These are phyloP conservation scores for Vachellia pachyceras DNA, from an alignment of 306 rosid species.

Conservation along the genomic window DNA sequence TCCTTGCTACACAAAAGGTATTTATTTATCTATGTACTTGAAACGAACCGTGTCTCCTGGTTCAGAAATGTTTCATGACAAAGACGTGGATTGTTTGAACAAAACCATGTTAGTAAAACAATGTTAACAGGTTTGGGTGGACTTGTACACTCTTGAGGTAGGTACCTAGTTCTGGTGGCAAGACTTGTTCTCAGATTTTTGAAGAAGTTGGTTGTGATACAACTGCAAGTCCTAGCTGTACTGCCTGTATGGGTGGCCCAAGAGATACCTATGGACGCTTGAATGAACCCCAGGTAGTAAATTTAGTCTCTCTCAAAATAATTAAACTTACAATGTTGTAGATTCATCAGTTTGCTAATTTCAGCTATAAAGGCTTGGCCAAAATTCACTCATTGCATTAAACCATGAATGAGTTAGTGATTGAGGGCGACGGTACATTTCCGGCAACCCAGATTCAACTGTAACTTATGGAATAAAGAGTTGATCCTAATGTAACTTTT, in stretches of 20 bases:
- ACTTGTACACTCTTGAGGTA: slow-evolving; percentile 69
- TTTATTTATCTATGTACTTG: neutral
- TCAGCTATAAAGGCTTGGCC: neutral
- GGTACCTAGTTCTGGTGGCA: slow-evolving; percentile 87
- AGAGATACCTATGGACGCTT: slow-evolving; percentile 82
- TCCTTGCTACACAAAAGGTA: slow-evolving; percentile 91
- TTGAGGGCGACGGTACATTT: neutral
- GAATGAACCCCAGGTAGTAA: slow-evolving; percentile 66
- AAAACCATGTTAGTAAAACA: neutral
- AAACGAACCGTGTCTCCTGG: neutral
- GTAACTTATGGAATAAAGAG: neutral
- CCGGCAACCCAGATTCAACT: neutral
- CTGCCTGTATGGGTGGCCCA: slow-evolving; percentile 94
- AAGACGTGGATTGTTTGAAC: neutral
- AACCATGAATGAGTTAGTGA: neutral
- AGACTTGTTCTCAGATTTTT: slow-evolving; percentile 88
- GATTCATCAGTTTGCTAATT: slow-evolving; percentile 1
- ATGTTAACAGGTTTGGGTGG: slow-evolving; percentile 82
- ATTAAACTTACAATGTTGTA: neutral
- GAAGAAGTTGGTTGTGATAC: slow-evolving; percentile 96
- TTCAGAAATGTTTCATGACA: slow-evolving; percentile 6
- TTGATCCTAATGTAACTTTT: neutral
- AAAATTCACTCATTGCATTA: neutral
- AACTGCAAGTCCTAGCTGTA: slow-evolving; percentile 90
- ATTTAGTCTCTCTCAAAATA: slow-evolving; percentile 6